A percentile compares a stretch with the other conserved stretches of the same genome.
Evolutionary conservation across 2,329 filamentous ascomycete genomes (phyloP).

Genomic region (Acephala macrosclerotiorum): DNA sequence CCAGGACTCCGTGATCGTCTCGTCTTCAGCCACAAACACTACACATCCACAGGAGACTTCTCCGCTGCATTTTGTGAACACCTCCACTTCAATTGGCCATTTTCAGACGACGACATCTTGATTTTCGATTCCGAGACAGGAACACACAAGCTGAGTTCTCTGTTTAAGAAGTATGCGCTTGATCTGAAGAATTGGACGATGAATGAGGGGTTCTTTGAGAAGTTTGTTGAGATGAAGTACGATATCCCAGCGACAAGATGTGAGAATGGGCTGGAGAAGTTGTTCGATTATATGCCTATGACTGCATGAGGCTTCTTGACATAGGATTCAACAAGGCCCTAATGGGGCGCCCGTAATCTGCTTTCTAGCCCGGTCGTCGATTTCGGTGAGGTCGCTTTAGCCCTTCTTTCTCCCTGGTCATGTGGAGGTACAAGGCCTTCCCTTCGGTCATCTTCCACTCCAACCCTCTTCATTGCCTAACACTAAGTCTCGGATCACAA

Average conservation of each 20-base stretch:
- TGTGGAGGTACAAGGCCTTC: too few relatives aligned
- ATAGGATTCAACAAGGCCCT: too few relatives aligned
- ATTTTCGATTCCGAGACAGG: background rate
- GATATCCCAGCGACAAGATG: background rate
- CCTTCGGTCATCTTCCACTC: too few relatives aligned
- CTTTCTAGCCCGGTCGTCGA: too few relatives aligned
- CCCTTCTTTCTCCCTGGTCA: too few relatives aligned
- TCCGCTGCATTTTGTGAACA: background rate
- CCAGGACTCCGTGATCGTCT: background rate
- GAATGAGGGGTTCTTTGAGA: slow-evolving; percentile 1
- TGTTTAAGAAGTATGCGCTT: slow-evolving; percentile 2
- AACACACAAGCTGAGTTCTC: background rate
- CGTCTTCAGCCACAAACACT: slow-evolving; percentile 4
- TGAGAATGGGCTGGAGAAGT: slow-evolving; percentile 2
- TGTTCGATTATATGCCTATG: slow-evolving; percentile 2
- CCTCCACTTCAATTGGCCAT: background rate
- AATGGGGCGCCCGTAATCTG: too few relatives aligned
- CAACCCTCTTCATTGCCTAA: too few relatives aligned
- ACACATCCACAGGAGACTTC: slow-evolving; percentile 1
- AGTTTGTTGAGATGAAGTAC: slow-evolving; percentile 3
- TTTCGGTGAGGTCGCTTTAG: too few relatives aligned
- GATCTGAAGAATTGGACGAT: slow-evolving; percentile 1
- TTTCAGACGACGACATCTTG: background rate
- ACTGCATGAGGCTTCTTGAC: background rate
- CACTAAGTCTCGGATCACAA: too few relatives aligned